Evolutionary conservation across 495 filamentous ascomycete genomes (phyloP), one percentile per base, ranked within the genome.

Genomic region (Aspergillus leporis): DNA sequence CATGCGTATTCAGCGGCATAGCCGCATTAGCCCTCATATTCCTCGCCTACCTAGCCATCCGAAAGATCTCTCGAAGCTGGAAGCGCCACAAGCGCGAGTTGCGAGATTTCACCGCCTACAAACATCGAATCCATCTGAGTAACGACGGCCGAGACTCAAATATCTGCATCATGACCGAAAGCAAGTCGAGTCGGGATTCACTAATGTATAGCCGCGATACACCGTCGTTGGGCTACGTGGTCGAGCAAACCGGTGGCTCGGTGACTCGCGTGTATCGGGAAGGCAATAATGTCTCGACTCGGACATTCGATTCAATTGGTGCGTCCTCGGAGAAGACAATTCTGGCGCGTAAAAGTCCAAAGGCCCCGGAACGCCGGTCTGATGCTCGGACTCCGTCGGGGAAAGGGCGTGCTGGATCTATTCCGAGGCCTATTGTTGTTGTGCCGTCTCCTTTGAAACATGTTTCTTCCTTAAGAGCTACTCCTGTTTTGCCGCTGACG

Each of bases 251-350:
- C 3, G 41, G 56, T 32, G 56, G 50, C 10, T 50, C 41, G 13
- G 60, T 67, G 43, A 64, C 56, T 41, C 52, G 64, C 4, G 64
- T 64, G 16, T 58, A 54, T 23, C 62, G 59, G 23, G 53, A 49
- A 25, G 32, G 32, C 36, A 61, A 59, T n/a, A 59, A 25, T 43
- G 48, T 22, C 10, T 50, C 43, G 8, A 21, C 30, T 16, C 32
- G 40, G 31, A 53, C 50, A 1, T 53, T 56, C 21, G 57, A 53
- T 51, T 38, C 47, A 0, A 43, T 40, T 19, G 31, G 31, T 10
- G 16, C 18, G 30, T 21, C 51, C 2, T 25, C 21, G 14, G 40
- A 36, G 19, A 34, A 51, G 13, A 21, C 21, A n/a, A 53, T 25
- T 7, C 23, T 55, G 28, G 9, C 51, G 12, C 22, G 38, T 32